Conservation (phyloP, 139 green algal genomes). For the Yamagishiella unicocca region DNA sequence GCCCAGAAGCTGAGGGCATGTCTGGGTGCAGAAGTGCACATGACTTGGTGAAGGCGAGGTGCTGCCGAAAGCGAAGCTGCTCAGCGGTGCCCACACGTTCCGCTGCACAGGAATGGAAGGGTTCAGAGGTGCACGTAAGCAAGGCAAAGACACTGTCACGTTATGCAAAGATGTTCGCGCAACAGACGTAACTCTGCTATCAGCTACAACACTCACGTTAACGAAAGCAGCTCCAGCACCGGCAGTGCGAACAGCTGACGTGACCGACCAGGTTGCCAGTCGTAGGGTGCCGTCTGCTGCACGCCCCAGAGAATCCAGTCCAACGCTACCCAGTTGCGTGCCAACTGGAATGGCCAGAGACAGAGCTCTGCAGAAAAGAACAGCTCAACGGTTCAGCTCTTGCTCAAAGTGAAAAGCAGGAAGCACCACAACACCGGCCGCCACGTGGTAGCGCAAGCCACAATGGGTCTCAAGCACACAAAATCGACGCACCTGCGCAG, state of each 20-base stretch:
- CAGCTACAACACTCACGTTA: neutral
- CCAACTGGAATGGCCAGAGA: constrained; percentile 27
- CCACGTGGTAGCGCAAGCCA: no score
- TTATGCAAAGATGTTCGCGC: no score
- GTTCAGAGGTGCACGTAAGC: neutral
- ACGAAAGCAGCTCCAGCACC: neutral
- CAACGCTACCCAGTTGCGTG: constrained; percentile 16
- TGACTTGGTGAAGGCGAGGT: neutral
- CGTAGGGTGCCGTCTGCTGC: neutral
- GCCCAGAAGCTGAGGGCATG: constrained; percentile 9
- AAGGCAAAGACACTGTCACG: no score
- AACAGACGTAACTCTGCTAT: no score
- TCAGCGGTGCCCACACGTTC: neutral
- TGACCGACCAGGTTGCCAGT: neutral
- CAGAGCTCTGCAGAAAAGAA: constrained; percentile 12
- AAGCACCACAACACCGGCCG: no score
- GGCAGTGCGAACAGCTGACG: neutral
- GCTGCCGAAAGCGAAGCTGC: constrained; percentile 27
- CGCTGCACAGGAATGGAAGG: constrained; percentile 4
- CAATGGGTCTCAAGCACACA: no score
- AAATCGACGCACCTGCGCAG: neutral
- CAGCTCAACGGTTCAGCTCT: no score
- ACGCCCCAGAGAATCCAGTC: constrained; percentile 2
- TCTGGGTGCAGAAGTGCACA: constrained; percentile 9
- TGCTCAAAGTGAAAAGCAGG: no score